phyloP scores from a whole-genome alignment of 805 yeast species.

The Cyberlindnera subsufficiens region DNA sequence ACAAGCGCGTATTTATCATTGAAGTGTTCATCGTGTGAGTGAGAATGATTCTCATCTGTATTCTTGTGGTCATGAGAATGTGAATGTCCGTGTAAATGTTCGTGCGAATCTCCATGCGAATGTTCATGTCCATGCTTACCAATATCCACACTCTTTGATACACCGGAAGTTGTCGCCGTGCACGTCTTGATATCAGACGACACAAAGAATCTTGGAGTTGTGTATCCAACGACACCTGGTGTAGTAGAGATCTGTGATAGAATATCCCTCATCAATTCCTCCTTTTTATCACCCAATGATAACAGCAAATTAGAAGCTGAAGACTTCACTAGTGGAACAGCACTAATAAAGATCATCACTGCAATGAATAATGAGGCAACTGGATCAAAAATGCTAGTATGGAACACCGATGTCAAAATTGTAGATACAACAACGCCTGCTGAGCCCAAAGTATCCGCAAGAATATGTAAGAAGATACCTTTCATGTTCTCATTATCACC shows the following conservation, averaged over 20 bases:
- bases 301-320: slow-evolving; percentile 72
- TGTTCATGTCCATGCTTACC: slow-evolving; percentile 26
- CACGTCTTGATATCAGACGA: slow-evolving; percentile 27
- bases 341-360: slow-evolving; percentile 67
- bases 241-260: slow-evolving; percentile 62
- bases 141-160: slow-evolving; percentile 25
- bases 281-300: slow-evolving; percentile 53
- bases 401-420: slow-evolving; percentile 59
- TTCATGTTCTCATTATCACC: slow-evolving; percentile 69
- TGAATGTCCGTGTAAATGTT: slow-evolving; percentile 1
- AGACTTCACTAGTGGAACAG: slow-evolving; percentile 77
- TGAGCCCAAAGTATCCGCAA: slow-evolving; percentile 95
- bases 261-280: slow-evolving; percentile 54
- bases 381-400: slow-evolving; percentile 81
- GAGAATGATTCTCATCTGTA: slow-evolving; percentile 3
- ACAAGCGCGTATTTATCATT: slow-evolving; percentile 31
- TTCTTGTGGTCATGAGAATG: slow-evolving; percentile 3
- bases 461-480: slow-evolving; percentile 87
- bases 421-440: slow-evolving; percentile 96
- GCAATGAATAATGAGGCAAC: slow-evolving; percentile 88
- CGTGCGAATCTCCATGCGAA: slow-evolving; percentile 1
- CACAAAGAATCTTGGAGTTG: slow-evolving; percentile 93
- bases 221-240: slow-evolving; percentile 78
- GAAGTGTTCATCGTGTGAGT: slow-evolving; percentile 9
- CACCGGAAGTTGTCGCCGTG: slow-evolving; percentile 19